Conservation (phyloP, 2,329 filamentous ascomycete species). For the Xylaria sp. region DNA sequence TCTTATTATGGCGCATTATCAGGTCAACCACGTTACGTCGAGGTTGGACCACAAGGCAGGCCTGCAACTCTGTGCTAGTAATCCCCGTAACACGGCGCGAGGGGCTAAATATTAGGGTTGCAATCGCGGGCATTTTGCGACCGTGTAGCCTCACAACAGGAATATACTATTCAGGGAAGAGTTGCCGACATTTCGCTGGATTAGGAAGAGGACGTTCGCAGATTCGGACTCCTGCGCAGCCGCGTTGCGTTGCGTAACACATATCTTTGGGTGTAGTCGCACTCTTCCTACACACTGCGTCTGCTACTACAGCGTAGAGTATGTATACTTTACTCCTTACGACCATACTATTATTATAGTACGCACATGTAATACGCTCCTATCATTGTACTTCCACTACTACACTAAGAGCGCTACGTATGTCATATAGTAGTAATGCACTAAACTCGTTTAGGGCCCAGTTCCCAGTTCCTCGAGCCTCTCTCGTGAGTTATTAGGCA, state of each 20-base stretch:
- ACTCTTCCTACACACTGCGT: conserved; percentile 3
- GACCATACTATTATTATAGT: not conserved
- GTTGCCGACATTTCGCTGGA: conserved; percentile 44
- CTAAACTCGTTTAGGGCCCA: conserved; percentile 46
- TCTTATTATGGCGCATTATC: conserved; percentile 35
- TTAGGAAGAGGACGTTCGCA: conserved; percentile 43
- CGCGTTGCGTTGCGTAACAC: conserved; percentile 48
- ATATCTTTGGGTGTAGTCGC: conserved; percentile 38
- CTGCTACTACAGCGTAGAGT: not conserved
- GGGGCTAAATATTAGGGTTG: conserved; percentile 30
- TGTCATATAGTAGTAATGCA: conserved; percentile 33
- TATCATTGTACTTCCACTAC: not conserved
- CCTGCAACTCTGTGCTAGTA: conserved; percentile 43
- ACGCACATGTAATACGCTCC: not conserved
- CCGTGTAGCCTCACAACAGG: conserved; percentile 42
- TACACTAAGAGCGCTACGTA: not conserved
- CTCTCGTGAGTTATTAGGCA: conserved; percentile 46
- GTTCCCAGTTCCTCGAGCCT: conserved; percentile 45
- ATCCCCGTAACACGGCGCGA: conserved; percentile 39
- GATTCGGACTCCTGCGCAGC: conserved; percentile 46
- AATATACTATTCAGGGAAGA: conserved; percentile 44
- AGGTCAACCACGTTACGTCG: conserved; percentile 38
- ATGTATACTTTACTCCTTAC: conserved; percentile 2
- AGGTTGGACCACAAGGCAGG: conserved; percentile 36
- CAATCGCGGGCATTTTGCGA: conserved; percentile 42